These are phyloP conservation scores for Trichoderma gamsii DNA, from an alignment of 495 filamentous ascomycete genomes.

Conservation along the genomic window DNA sequence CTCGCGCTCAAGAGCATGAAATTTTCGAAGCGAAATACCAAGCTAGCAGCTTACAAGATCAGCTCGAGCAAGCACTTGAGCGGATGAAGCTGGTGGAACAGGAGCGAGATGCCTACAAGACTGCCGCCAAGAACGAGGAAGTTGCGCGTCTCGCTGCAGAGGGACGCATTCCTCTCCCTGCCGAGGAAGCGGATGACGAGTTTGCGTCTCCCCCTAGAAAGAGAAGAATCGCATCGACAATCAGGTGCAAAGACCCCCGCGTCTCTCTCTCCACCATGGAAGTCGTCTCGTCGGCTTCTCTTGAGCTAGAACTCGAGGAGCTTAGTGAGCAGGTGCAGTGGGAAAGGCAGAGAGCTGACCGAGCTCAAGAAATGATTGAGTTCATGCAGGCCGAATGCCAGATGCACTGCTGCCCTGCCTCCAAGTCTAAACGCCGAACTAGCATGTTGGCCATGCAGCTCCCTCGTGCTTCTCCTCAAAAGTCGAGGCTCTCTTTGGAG, in stretches of 20 bases:
- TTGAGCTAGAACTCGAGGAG: constrained; percentile 50
- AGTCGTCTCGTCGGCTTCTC: constrained; percentile 37
- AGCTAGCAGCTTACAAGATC: constrained; percentile 67
- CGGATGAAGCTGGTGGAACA: constrained; percentile 61
- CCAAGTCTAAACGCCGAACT: constrained; percentile 15
- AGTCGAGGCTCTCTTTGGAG: neutral
- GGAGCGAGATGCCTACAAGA: constrained; percentile 62
- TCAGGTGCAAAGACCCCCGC: constrained; percentile 20
- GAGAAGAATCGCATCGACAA: neutral
- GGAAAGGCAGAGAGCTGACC: constrained; percentile 59
- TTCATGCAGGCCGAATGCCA: constrained; percentile 79
- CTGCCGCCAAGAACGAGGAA: constrained; percentile 50
- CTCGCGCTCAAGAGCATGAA: constrained; percentile 61
- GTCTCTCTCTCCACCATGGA: constrained; percentile 35
- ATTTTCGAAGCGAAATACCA: constrained; percentile 68
- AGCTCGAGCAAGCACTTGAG: constrained; percentile 58
- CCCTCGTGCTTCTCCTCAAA: constrained; percentile 11
- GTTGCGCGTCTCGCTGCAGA: constrained; percentile 58
- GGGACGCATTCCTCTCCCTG: constrained; percentile 54
- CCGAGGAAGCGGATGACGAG: constrained; percentile 37
- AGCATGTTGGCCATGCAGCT: constrained; percentile 22
- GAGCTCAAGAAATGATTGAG: constrained; percentile 67
- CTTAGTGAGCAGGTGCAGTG: constrained; percentile 55
- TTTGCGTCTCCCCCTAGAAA: constrained; percentile 41
- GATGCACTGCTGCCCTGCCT: constrained; percentile 62